Evolutionary conservation across 2,329 filamentous ascomycete genomes (phyloP), one percentile per base, ranked within the genome.

Genomic region (Pyricularia pennisetigena): DNA sequence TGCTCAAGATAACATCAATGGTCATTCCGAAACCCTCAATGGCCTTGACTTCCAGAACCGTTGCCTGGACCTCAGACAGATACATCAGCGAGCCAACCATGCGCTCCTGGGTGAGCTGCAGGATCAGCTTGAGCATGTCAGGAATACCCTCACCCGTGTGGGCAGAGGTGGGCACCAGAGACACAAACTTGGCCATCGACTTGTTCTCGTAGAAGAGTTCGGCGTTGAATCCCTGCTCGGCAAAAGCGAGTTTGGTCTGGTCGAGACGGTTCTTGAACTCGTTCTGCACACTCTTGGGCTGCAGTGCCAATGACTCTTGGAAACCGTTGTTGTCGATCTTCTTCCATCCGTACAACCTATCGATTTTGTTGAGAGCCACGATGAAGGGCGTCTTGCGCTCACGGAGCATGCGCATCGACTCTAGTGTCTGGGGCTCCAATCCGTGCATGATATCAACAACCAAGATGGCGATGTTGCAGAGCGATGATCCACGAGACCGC

Each of bases 391-490:
- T 99, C 81, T 95, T 96, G 74, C 93, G 88, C 75, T 97, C 94
- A 76, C 94, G 88, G 67, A 99, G 88, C 71, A 99, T 83, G 73
- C 89, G 91, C 93, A 99, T 98, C 1, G 95, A 99, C 81, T 99
- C 96, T 35, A 98, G 85, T 20, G 95, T 99, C 80, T 99, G 95
- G 23, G 90, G 94, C 80, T 99, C 95, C 64, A 99, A 87, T 77
- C 96, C 96, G 86, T 99, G 95, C 95, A 99, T 98, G 76, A 99
- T 99, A 83, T 99, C 95, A 73, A 99, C 94, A 61, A 99, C 96
- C 72, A 99, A 83, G 77, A 99, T 99, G 74, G 95, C 95, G 81
- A 99, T 99, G 83, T 99, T 99, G 81, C 96, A 99, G 69, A 99
- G 91, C 16, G 94, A 98, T 59, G 95, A 98, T 81, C 95, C 95